These are phyloP conservation scores for Mortierella alpina DNA, from an alignment of 192 early-diverging fungal genomes.

Conservation along the genomic window DNA sequence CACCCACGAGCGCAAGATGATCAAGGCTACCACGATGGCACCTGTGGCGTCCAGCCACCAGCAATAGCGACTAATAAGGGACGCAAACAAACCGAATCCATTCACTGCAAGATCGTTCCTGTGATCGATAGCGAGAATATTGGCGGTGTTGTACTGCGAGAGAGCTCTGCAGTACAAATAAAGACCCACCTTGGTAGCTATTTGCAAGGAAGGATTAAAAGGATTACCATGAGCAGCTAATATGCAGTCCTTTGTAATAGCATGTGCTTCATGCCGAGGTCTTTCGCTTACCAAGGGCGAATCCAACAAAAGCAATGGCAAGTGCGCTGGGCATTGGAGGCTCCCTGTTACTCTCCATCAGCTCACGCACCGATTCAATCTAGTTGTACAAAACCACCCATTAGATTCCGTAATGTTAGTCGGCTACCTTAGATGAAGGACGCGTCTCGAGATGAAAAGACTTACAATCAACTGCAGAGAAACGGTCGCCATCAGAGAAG, in stretches of 20 bases:
- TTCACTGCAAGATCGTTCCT: constrained; percentile 83
- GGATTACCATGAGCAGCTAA: not conserved
- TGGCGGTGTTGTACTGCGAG: constrained; percentile 69
- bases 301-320: constrained; percentile 65
- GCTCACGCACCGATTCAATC: constrained; percentile 72
- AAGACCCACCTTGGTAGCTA: constrained; percentile 67
- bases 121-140: constrained; percentile 78
- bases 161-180: constrained; percentile 76
- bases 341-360: constrained; percentile 58
- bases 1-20: constrained; percentile 79
- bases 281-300: constrained; percentile 61
- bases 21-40: constrained; percentile 74
- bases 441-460: not conserved
- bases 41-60: constrained; percentile 83
- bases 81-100: constrained; percentile 75
- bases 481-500: constrained; percentile 80
- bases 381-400: constrained; percentile 1
- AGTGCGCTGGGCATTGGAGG: constrained; percentile 62
- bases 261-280: not conserved
- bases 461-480: constrained; percentile 76
- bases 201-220: not conserved
- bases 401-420: no score
- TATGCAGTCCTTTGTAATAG: not conserved
- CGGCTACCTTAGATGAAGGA: no score
- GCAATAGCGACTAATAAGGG: constrained; percentile 68